These are phyloP conservation scores for Cytospora paraplurivora DNA, from an alignment of 2,329 filamentous ascomycete species.

Conservation along the genomic window DNA sequence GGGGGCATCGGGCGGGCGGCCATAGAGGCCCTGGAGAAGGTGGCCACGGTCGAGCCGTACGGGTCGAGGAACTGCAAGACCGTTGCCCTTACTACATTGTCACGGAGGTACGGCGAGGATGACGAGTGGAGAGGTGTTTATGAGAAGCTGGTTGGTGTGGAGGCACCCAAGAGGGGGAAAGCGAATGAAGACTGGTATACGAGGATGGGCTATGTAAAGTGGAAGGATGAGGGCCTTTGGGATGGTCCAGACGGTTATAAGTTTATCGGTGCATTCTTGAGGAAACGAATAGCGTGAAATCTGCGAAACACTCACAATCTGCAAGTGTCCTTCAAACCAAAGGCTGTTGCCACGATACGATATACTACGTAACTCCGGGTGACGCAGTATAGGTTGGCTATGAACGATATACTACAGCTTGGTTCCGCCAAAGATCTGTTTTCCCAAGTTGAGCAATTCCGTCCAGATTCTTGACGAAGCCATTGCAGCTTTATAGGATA, in stretches of 20 bases:
- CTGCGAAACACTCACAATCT: too few species aligned
- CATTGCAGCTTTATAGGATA: too few species aligned
- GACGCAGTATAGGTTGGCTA: too few species aligned
- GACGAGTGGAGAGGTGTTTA: constrained; percentile 19
- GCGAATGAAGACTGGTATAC: constrained; percentile 24
- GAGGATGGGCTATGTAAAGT: constrained; percentile 27
- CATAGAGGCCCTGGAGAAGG: constrained; percentile 24
- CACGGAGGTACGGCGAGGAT: constrained; percentile 27
- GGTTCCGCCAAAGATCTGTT: too few species aligned
- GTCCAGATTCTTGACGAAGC: too few species aligned
- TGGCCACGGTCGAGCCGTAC: constrained; percentile 26
- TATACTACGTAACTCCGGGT: too few species aligned
- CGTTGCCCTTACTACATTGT: constrained; percentile 25
- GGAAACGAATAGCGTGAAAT: constrained; percentile 8
- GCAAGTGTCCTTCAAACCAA: too few species aligned
- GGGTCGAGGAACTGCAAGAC: constrained; percentile 26
- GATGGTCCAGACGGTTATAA: constrained; percentile 5
- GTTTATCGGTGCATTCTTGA: constrained; percentile 14
- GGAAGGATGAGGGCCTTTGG: constrained; percentile 20
- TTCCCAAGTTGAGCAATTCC: too few species aligned
- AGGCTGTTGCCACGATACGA: too few species aligned
- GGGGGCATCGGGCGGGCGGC: constrained; percentile 22
- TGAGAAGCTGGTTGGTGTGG: background rate
- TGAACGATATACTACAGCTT: too few species aligned
- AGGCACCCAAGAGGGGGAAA: background rate